These are phyloP conservation scores for Heterobasidion parviporum DNA, from an alignment of 1,284 basidiomycete genomes.

Conservation along the genomic window DNA sequence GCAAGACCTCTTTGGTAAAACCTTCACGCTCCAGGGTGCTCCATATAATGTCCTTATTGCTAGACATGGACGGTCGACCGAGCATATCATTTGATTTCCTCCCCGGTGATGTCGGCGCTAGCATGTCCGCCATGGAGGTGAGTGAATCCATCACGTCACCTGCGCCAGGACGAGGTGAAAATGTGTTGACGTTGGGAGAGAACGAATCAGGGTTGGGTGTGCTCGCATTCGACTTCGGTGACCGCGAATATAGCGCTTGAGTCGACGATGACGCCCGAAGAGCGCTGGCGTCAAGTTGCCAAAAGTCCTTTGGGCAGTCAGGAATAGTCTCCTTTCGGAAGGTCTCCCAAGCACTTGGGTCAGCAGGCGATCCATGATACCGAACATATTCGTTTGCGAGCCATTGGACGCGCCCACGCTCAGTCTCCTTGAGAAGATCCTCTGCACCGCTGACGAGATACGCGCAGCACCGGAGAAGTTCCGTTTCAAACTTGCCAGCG, in stretches of 20 bases:
- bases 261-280: slow-evolving; percentile 41
- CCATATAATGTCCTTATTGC: slow-evolving; percentile 27
- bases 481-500: slow-evolving; percentile 52
- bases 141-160: slow-evolving; percentile 34
- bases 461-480: slow-evolving; percentile 56
- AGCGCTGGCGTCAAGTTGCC: slow-evolving; percentile 12
- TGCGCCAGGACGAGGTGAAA: slow-evolving; percentile 53
- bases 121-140: slow-evolving; percentile 24
- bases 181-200: slow-evolving; percentile 43
- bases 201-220: background rate
- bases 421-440: slow-evolving; percentile 30
- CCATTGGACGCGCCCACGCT: slow-evolving; percentile 47
- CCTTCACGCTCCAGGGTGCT: slow-evolving; percentile 50
- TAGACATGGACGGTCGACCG: slow-evolving; percentile 6
- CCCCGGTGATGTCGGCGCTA: background rate
- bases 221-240: slow-evolving; percentile 21
- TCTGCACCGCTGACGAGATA: slow-evolving; percentile 53
- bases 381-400: slow-evolving; percentile 56
- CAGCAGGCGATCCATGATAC: slow-evolving; percentile 43
- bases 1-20: slow-evolving; percentile 58
- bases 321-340: slow-evolving; percentile 47
- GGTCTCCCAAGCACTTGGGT: slow-evolving; percentile 47
- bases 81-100: background rate
- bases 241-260: slow-evolving; percentile 40
- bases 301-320: slow-evolving; percentile 19